phyloP scores from a whole-genome alignment of 768 basidiomycete genomes.

The Suillus americanus region DNA sequence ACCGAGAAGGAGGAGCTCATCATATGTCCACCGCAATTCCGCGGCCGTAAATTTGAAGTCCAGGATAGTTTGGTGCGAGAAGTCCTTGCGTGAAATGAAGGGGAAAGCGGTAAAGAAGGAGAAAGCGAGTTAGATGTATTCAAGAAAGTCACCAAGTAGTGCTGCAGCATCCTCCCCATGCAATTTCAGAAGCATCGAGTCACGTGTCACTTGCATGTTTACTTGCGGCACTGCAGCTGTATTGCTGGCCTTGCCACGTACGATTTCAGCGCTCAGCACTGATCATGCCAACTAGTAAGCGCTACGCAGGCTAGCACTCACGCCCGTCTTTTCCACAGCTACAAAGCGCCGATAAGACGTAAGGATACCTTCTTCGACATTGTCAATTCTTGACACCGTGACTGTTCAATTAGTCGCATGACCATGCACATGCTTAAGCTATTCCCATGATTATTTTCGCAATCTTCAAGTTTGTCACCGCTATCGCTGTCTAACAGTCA shows the following conservation, averaged over 20 bases:
- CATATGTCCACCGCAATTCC: neutral
- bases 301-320: neutral
- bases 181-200: neutral
- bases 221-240: neutral
- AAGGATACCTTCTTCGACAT: neutral
- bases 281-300: neutral
- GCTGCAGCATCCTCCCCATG: neutral
- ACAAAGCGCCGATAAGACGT: neutral
- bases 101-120: neutral
- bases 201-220: neutral
- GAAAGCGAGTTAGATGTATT: neutral
- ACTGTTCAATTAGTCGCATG: neutral
- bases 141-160: neutral
- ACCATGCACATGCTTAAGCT: neutral
- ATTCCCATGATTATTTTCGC: conserved; percentile 4
- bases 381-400: neutral
- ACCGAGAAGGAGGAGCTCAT: conserved; percentile 14
- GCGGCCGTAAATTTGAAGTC: neutral
- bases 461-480: too few relatives aligned
- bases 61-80: neutral
- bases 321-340: neutral
- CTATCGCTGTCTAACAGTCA: neutral
- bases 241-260: neutral
- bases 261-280: neutral
- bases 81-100: neutral